Percentiles rank a stretch among this genome's conserved stretches.
Evolutionary conservation across 768 basidiomycete genomes (phyloP).

Genomic region (Coprinopsis strossmayeri): DNA sequence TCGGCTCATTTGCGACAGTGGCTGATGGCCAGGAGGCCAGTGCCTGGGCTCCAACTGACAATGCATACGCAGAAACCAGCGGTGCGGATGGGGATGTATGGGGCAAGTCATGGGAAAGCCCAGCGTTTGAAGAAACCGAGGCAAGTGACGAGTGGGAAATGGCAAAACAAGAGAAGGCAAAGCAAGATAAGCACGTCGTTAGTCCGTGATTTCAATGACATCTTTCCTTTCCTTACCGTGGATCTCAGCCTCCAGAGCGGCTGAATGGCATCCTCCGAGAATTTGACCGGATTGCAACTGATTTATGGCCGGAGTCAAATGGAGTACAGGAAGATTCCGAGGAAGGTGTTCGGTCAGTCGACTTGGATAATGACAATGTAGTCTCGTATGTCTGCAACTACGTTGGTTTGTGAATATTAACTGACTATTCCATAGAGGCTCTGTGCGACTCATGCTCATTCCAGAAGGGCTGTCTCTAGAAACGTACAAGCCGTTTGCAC

Average conservation of each 20-base stretch:
- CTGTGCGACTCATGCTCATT: conserved; percentile 35
- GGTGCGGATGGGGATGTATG: conserved; percentile 26
- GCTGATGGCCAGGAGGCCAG: conserved; percentile 23
- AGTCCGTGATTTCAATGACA: conserved; percentile 24
- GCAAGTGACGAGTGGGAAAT: conserved; percentile 62
- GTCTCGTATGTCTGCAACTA: conserved; percentile 24
- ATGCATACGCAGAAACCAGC: conserved; percentile 15
- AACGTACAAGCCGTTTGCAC: conserved; percentile 40
- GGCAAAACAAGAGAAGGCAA: conserved; percentile 51
- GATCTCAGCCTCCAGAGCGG: conserved; percentile 59
- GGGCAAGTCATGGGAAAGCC: conserved; percentile 35
- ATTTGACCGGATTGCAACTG: conserved; percentile 43
- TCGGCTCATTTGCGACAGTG: conserved; percentile 55
- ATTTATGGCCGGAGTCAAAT: conserved; percentile 43
- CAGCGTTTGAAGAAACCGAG: conserved; percentile 14
- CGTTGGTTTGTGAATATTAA: not conserved
- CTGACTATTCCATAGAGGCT: conserved; percentile 25
- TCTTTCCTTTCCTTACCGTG: conserved; percentile 15
- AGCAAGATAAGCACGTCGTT: conserved; percentile 60
- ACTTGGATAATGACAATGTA: conserved; percentile 60
- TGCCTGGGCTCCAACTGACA: conserved; percentile 29
- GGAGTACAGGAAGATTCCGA: too few relatives aligned
- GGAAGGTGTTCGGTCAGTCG: conserved; percentile 17
- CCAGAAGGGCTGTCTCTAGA: conserved; percentile 49
- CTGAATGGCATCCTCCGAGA: conserved; percentile 49